Evolutionary conservation across 495 filamentous ascomycete genomes (phyloP).

Genomic region (Xylaria bambusicola): DNA sequence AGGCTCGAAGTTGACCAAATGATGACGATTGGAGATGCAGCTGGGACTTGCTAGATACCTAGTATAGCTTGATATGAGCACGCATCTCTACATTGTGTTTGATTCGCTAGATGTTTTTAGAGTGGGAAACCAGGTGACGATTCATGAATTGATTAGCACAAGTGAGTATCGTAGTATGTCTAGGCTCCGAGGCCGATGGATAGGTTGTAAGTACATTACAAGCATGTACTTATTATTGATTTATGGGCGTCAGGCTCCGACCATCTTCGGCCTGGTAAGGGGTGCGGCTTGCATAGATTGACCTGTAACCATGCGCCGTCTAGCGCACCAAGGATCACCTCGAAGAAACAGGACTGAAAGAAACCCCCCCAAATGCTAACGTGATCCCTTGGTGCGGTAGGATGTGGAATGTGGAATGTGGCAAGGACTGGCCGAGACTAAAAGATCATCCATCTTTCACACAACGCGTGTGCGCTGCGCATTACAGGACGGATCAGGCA

Average conservation of each 20-base stretch:
- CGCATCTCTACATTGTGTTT: conserved; percentile 22
- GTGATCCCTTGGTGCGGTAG: conserved; percentile 7
- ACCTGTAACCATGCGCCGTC: conserved; percentile 14
- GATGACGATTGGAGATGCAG: not conserved
- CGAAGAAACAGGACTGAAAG: not conserved
- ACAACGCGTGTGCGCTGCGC: not conserved
- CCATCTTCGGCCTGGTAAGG: not conserved
- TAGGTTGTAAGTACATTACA: conserved; percentile 3
- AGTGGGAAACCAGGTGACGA: conserved; percentile 9
- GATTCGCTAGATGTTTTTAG: conserved; percentile 26
- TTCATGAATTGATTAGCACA: not conserved
- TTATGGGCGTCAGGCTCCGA: not conserved
- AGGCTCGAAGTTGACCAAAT: conserved; percentile 3
- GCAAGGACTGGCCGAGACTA: conserved; percentile 9
- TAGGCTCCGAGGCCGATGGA: not conserved
- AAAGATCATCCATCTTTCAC: conserved; percentile 1
- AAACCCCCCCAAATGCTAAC: not conserved
- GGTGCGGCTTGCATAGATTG: conserved; percentile 16
- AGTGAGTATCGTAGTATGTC: not conserved
- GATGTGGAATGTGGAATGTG: too few species aligned
- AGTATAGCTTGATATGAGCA: too few species aligned
- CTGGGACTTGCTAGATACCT: not conserved
- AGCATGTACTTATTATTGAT: too few species aligned
- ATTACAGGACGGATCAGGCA: not conserved
- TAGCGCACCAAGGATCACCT: not conserved